Percentiles rank a stretch among this genome's conserved stretches.
These are phyloP conservation scores for Arthrobotrys sinensis DNA, from an alignment of 2,329 filamentous ascomycete genomes.

Conservation along the genomic window DNA sequence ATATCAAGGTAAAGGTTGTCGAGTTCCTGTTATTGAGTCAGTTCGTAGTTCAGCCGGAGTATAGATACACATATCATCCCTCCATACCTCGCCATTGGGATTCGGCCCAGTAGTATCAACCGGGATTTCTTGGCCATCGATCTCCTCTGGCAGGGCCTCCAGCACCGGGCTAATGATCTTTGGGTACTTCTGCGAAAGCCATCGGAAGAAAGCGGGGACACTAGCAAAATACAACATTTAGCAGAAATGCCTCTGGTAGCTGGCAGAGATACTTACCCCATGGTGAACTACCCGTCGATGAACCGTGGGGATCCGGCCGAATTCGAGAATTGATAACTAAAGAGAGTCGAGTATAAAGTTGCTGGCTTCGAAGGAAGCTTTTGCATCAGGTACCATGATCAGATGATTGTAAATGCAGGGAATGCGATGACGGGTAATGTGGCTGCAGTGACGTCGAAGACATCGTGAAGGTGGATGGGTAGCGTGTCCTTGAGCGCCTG, in stretches of 20 bases:
- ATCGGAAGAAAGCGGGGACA: constrained; percentile 71
- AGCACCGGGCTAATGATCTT: constrained; percentile 95
- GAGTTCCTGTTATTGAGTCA: constrained; percentile 75
- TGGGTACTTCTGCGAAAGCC: constrained; percentile 96
- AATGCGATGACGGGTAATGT: constrained; percentile 41
- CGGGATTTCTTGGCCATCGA: constrained; percentile 88
- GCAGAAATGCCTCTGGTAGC: background rate
- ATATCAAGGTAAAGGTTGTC: constrained; percentile 99
- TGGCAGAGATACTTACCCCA: constrained; percentile 41
- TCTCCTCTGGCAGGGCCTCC: constrained; percentile 84
- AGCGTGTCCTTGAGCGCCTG: constrained; percentile 57
- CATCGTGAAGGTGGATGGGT: constrained; percentile 46
- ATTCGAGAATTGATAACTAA: constrained; percentile 34
- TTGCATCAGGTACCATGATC: constrained; percentile 60
- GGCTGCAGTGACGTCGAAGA: constrained; percentile 53
- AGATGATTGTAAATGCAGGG: constrained; percentile 51
- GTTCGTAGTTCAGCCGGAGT: background rate
- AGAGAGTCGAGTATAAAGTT: constrained; percentile 41
- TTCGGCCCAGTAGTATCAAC: constrained; percentile 88
- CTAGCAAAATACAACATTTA: constrained; percentile 32
- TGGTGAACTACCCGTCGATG: constrained; percentile 18
- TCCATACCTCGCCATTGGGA: constrained; percentile 83
- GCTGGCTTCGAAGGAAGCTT: constrained; percentile 48
- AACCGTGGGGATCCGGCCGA: background rate
- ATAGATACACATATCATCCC: background rate